Evolutionary conservation across 164 flowering plant species (phyloP).

Genomic region (Umbellularia californica): DNA sequence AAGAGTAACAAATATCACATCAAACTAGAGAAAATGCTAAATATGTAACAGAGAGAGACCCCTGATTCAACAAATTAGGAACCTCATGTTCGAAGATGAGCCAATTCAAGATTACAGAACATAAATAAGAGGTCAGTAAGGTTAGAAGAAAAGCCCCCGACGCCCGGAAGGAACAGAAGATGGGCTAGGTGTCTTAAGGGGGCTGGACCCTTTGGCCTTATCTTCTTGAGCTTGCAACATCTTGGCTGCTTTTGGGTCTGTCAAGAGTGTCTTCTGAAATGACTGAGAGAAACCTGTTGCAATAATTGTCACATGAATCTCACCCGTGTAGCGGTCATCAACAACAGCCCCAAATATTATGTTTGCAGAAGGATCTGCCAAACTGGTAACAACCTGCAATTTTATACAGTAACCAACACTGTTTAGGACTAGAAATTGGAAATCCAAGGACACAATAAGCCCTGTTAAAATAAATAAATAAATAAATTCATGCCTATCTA

Average conservation of each 20-base stretch:
- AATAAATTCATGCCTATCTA: too few relatives aligned
- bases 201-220: conserved; percentile 32
- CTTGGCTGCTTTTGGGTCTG: conserved; percentile 73
- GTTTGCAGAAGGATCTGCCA: conserved; percentile 99
- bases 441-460: too few relatives aligned
- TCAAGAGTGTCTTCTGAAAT: conserved; percentile 73
- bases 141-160: conserved; percentile 67
- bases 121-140: background rate
- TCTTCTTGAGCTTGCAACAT: conserved; percentile 45
- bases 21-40: too few relatives aligned
- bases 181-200: conserved; percentile 30
- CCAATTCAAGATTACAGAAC: background rate
- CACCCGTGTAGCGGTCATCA: conserved; percentile 93
- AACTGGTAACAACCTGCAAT: conserved; percentile 90
- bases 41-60: too few relatives aligned
- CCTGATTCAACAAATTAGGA: too few relatives aligned
- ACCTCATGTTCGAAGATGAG: background rate
- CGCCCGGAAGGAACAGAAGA: conserved; percentile 36
- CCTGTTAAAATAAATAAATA: too few relatives aligned
- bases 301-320: conserved; percentile 88
- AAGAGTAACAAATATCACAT: too few relatives aligned
- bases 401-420: background rate
- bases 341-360: conserved; percentile 98
- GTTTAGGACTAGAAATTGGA: too few relatives aligned
- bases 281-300: conserved; percentile 98